Percentiles rank a stretch among this genome's conserved stretches.
Evolutionary conservation across 2,329 filamentous ascomycete species (phyloP).

Genomic region (Fusarium liriodendri): DNA sequence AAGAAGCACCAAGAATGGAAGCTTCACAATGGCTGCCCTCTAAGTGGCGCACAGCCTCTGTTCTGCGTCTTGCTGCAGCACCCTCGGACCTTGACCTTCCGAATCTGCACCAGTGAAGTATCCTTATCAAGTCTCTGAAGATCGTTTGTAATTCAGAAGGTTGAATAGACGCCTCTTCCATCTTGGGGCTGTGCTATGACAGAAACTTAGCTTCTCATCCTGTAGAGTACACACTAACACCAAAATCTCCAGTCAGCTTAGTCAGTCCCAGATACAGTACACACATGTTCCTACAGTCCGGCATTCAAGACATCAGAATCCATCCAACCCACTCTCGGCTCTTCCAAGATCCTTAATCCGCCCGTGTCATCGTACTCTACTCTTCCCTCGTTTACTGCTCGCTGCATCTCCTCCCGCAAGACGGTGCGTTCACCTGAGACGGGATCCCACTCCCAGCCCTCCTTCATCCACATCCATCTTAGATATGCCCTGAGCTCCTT

Average conservation of each 20-base stretch:
- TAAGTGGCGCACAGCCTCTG: conserved; percentile 24
- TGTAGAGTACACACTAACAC: not conserved
- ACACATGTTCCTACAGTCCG: not conserved
- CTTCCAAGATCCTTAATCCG: conserved; percentile 55
- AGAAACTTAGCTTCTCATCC: not conserved
- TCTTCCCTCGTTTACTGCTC: conserved; percentile 67
- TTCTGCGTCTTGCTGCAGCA: not conserved
- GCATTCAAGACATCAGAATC: not conserved
- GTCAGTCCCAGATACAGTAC: not conserved
- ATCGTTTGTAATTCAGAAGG: not conserved
- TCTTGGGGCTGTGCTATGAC: not conserved
- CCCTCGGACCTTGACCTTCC: not conserved
- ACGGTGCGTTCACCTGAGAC: conserved; percentile 71
- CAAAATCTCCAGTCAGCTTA: not conserved
- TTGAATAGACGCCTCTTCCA: not conserved
- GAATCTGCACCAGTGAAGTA: not conserved
- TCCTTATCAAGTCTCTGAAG: not conserved
- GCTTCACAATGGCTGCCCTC: conserved; percentile 22
- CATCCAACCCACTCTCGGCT: not conserved
- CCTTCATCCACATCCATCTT: conserved; percentile 91
- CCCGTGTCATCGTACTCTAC: conserved; percentile 67
- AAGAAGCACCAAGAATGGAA: conserved; percentile 36
- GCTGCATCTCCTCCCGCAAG: conserved; percentile 64
- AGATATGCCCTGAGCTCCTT: conserved; percentile 91
- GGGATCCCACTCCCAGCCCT: conserved; percentile 86